Evolutionary conservation across 768 basidiomycete species (phyloP).

Genomic region (Russula brevipes): DNA sequence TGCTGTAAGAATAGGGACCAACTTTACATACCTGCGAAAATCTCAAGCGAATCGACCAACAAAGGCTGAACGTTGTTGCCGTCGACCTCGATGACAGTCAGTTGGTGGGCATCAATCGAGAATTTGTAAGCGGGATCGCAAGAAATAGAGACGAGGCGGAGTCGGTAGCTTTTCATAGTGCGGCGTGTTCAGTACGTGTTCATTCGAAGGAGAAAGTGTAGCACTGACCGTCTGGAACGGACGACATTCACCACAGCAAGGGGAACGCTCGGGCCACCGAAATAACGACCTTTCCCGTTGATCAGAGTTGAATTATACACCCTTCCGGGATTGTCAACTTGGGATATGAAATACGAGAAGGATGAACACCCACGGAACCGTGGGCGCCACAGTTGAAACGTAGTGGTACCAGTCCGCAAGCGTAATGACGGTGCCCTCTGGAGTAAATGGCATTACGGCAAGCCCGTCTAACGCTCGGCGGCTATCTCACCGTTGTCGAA

Average conservation of each 20-base stretch:
- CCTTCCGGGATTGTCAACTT: slow-evolving; percentile 1
- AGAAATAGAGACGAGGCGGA: slow-evolving; percentile 48
- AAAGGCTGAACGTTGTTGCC: slow-evolving; percentile 25
- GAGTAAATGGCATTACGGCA: neutral
- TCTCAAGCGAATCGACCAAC: slow-evolving; percentile 27
- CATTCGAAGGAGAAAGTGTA: neutral
- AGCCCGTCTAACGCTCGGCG: neutral
- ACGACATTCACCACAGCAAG: slow-evolving; percentile 45
- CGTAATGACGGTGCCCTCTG: slow-evolving; percentile 29
- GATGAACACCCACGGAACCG: neutral
- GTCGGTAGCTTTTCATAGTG: slow-evolving; percentile 41
- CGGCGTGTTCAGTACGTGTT: neutral
- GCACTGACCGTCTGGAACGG: slow-evolving; percentile 26
- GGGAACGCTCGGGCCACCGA: slow-evolving; percentile 36
- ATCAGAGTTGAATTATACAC: slow-evolving; percentile 43
- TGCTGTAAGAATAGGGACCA: neutral
- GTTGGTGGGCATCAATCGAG: slow-evolving; percentile 29
- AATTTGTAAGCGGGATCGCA: slow-evolving; percentile 37
- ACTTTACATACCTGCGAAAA: slow-evolving; percentile 25
- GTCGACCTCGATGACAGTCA: slow-evolving; percentile 33
- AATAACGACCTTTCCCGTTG: slow-evolving; percentile 46
- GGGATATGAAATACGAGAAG: slow-evolving; percentile 1
- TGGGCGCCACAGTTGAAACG: neutral
- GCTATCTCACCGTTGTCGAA: slow-evolving; percentile 28
- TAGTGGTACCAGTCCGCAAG: slow-evolving; percentile 29